Conservation (phyloP, 2,329 filamentous ascomycete genomes). For the Diplodia intermedia region DNA sequence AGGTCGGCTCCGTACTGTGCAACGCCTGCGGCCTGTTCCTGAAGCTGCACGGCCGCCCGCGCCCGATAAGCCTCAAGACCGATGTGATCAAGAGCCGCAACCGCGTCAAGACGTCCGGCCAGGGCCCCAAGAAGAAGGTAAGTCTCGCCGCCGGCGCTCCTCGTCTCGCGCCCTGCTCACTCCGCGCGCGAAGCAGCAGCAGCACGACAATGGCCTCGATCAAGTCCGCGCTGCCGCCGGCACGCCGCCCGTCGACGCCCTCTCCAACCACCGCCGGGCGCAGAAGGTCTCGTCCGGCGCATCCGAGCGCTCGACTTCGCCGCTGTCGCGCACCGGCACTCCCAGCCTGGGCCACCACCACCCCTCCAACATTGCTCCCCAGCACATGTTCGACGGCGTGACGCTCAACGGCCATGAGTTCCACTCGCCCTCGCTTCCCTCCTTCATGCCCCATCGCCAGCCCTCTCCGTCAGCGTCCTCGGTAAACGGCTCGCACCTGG, state of each 20-base stretch:
- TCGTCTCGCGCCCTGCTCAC: neutral
- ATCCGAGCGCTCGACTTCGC: conserved; percentile 77
- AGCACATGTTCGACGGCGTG: conserved; percentile 79
- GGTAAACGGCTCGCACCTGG: conserved; percentile 67
- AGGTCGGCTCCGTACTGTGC: conserved; percentile 93
- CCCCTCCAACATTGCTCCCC: conserved; percentile 70
- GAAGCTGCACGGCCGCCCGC: conserved; percentile 91
- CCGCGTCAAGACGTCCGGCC: conserved; percentile 86
- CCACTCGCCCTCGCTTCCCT: conserved; percentile 60
- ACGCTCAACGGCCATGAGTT: conserved; percentile 72
- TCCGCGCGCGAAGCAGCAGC: conserved; percentile 34
- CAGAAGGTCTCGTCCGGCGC: conserved; percentile 76
- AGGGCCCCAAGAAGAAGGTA: conserved; percentile 86
- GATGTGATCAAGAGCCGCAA: conserved; percentile 99
- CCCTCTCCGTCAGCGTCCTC: conserved; percentile 65
- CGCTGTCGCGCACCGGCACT: conserved; percentile 79
- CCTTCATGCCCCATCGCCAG: conserved; percentile 52
- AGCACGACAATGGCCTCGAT: conserved; percentile 60
- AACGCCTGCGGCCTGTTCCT: conserved; percentile 98
- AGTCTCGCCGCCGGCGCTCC: conserved; percentile 36
- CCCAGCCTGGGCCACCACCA: conserved; percentile 71
- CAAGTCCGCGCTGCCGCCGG: conserved; percentile 23
- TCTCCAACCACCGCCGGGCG: conserved; percentile 68
- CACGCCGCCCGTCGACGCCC: conserved; percentile 55
- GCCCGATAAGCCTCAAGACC: conserved; percentile 96